Evolutionary conservation across 2,329 filamentous ascomycete species (phyloP), one percentile per base, ranked within the genome.

Genomic region (Colletotrichum sp.): DNA sequence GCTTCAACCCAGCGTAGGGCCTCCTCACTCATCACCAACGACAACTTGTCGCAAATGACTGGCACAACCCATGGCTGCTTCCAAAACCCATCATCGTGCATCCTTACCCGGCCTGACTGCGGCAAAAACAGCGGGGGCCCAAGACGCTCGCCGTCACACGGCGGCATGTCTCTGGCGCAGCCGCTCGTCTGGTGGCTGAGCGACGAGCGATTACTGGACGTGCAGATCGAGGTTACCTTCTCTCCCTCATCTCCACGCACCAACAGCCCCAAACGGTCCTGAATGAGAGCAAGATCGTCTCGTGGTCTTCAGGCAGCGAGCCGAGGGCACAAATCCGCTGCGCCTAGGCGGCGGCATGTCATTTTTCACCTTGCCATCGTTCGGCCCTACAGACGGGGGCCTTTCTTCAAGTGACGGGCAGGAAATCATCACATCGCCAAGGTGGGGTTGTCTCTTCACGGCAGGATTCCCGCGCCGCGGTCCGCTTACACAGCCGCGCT

Each of bases 151-250:
- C 8, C 18, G 16, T 34, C 32, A 49, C 28, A 55, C 60, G 21
- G n/a, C 68, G 28, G 59, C 36, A 39, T 24, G 26, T 24, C 55
- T 70, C 68, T 52, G 55, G 32, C 70, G 73, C 69, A 72, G 69
- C 57, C 32, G 57, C 44, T 63, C 44, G 57, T 39, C 44, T 24
- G n/a, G 73, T 68, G 73, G 73, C 73, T 76, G 59, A 68, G 73
- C 36, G n/a, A n/a, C 30, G 26, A 63, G 18, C n/a, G n/a, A 32
- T 24, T 66, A 49, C 62, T 39, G 24, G 64, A 36, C 62, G 44
- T 32, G 59, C 39, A 59, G 9, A 26, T 64, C 26, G 39, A 36
- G 52, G 49, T 32, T 34, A 36, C 28, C 32, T 44, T 26, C 26
- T 52, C 24, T 62, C 18, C 36, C 30, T 72, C 52, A 62, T 16